Percentiles rank a stretch among this genome's conserved stretches.
Evolutionary conservation across 2,329 filamentous ascomycete genomes (phyloP).

Genomic region (Diaporthe eres): DNA sequence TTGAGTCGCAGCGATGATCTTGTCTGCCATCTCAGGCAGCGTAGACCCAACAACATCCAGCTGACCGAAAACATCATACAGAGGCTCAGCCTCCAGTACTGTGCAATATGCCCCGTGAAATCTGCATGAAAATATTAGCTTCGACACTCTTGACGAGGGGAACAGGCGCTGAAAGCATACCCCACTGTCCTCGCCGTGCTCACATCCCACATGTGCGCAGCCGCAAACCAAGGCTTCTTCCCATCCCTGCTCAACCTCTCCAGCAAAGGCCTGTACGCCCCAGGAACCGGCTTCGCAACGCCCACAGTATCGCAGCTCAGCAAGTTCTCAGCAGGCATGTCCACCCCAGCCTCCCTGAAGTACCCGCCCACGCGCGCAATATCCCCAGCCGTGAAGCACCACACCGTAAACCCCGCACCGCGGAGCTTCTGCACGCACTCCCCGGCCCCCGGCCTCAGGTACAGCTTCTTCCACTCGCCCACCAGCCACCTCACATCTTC

Average conservation of each 20-base stretch:
- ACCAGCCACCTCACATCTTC: conserved; percentile 56
- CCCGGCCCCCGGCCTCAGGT: conserved; percentile 53
- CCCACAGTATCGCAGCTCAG: conserved; percentile 62
- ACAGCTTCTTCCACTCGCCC: conserved; percentile 51
- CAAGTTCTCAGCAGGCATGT: conserved; percentile 63
- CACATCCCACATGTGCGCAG: conserved; percentile 71
- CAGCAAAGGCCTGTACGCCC: conserved; percentile 59
- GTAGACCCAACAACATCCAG: conserved; percentile 63
- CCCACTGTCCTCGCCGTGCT: conserved; percentile 63
- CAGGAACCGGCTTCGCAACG: conserved; percentile 63
- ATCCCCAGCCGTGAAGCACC: conserved; percentile 66
- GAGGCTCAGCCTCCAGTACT: conserved; percentile 64
- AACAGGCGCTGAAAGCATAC: conserved; percentile 37
- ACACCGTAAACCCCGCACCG: conserved; percentile 62
- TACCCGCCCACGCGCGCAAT: conserved; percentile 62
- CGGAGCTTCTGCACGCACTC: conserved; percentile 58
- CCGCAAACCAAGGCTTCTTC: conserved; percentile 62
- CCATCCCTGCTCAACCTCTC: conserved; percentile 48
- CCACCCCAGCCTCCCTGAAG: conserved; percentile 60
- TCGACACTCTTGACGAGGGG: background rate
- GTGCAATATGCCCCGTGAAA: conserved; percentile 66
- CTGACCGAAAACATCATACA: conserved; percentile 62
- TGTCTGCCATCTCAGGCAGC: conserved; percentile 61
- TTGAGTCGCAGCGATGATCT: conserved; percentile 46
- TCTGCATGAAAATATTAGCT: conserved; percentile 40